Evolutionary conservation across 768 basidiomycete genomes (phyloP).

Genomic region (Tubosaeta sp.): DNA sequence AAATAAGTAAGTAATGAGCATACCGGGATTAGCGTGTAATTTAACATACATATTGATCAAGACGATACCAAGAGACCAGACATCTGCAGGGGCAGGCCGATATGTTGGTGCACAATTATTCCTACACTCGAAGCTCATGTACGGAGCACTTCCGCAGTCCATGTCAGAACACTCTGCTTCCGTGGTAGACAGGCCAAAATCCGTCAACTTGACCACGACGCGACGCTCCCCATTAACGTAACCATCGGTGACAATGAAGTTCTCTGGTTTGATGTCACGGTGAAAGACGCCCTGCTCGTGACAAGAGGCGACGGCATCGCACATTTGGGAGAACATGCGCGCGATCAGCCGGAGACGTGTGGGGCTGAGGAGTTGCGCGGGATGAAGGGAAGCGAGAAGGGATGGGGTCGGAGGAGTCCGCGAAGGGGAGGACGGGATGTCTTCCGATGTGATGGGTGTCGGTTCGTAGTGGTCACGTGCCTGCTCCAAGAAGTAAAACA

Average conservation of each 20-base stretch:
- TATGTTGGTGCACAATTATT: slow-evolving; percentile 96
- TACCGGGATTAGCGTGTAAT: neutral
- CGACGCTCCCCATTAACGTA: slow-evolving; percentile 68
- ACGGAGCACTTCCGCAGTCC: slow-evolving; percentile 97
- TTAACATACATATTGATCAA: slow-evolving; percentile 89
- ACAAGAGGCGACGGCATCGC: slow-evolving; percentile 92
- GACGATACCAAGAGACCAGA: slow-evolving; percentile 98
- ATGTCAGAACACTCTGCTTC: slow-evolving; percentile 90
- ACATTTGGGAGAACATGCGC: slow-evolving; percentile 99
- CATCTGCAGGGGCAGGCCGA: slow-evolving; percentile 90
- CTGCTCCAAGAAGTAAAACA: slow-evolving; percentile 98
- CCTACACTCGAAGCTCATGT: slow-evolving; percentile 99
- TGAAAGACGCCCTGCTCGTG: slow-evolving; percentile 90
- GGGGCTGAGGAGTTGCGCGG: slow-evolving; percentile 75
- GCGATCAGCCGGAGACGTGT: slow-evolving; percentile 90
- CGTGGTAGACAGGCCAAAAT: slow-evolving; percentile 92
- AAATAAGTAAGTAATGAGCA: slow-evolving; percentile 4
- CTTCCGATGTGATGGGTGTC: slow-evolving; percentile 28
- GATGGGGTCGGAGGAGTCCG: slow-evolving; percentile 91
- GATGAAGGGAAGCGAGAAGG: slow-evolving; percentile 79
- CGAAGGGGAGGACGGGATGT: slow-evolving; percentile 30
- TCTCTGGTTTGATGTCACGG: slow-evolving; percentile 99
- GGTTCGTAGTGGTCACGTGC: slow-evolving; percentile 80
- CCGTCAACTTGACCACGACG: slow-evolving; percentile 93
- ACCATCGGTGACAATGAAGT: slow-evolving; percentile 92